A percentile compares a stretch with the other conserved stretches of the same genome.
These are phyloP conservation scores for Lentinula raphanica DNA, from an alignment of 768 basidiomycete species.

Conservation along the genomic window DNA sequence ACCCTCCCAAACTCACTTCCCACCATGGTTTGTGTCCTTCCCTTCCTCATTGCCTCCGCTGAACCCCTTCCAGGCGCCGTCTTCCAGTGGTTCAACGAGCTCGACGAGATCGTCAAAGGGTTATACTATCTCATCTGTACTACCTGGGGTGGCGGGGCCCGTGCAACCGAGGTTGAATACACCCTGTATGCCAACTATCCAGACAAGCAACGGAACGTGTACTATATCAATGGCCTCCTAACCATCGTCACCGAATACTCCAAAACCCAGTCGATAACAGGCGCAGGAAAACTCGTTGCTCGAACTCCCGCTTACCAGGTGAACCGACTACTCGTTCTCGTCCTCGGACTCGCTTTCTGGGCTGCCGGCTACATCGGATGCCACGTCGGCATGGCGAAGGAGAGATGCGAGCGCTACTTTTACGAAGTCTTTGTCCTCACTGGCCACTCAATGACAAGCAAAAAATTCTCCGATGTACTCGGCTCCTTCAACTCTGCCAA, in stretches of 20 bases:
- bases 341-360: neutral
- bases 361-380: constrained; percentile 1
- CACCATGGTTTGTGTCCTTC: neutral
- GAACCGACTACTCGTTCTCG: constrained; percentile 5
- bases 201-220: neutral
- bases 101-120: constrained; percentile 8
- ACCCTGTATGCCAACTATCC: constrained; percentile 10
- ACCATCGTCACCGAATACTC: constrained; percentile 9
- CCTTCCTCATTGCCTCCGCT: neutral
- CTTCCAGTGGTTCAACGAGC: constrained; percentile 1
- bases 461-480: neutral
- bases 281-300: constrained; percentile 8
- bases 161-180: constrained; percentile 13
- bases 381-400: neutral
- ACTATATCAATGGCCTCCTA: constrained; percentile 11
- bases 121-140: constrained; percentile 10
- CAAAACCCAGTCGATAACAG: constrained; percentile 12
- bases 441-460: neutral
- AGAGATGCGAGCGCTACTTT: neutral
- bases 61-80: too few species aligned
- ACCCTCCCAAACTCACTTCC: too few species aligned
- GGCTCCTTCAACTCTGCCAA: neutral
- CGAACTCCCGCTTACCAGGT: constrained; percentile 6
- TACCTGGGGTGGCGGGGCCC: constrained; percentile 14
- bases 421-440: constrained; percentile 1